Conservation (phyloP, 768 basidiomycete genomes). For the Gautieria morchelliformis region DNA sequence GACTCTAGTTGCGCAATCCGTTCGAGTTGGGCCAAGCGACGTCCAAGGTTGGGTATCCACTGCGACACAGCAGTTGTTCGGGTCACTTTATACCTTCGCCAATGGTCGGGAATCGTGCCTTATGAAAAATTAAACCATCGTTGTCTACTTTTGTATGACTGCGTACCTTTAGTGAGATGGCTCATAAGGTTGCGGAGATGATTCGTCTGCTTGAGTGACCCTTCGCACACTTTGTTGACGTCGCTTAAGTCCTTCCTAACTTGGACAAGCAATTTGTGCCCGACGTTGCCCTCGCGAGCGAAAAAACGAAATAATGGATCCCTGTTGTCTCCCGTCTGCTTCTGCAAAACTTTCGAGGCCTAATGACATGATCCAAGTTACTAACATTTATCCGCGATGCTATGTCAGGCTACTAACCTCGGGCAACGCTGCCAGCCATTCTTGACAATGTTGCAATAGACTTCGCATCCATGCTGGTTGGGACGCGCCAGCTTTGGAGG, state of each 20-base stretch:
- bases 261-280: constrained; percentile 63
- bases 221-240: constrained; percentile 77
- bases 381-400: neutral
- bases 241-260: constrained; percentile 76
- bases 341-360: constrained; percentile 56
- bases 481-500: constrained; percentile 52
- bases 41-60: constrained; percentile 77
- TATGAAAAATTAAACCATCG: constrained; percentile 1
- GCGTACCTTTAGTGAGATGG: constrained; percentile 74
- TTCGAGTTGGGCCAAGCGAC: constrained; percentile 78
- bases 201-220: constrained; percentile 90
- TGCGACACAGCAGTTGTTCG: constrained; percentile 72
- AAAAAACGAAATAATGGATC: constrained; percentile 88
- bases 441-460: constrained; percentile 69
- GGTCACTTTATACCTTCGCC: constrained; percentile 83
- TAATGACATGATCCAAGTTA: constrained; percentile 18
- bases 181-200: constrained; percentile 89
- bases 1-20: constrained; percentile 54
- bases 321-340: constrained; percentile 57
- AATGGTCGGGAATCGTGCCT: constrained; percentile 85
- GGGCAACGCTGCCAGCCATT: constrained; percentile 76
- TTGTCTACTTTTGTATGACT: neutral
- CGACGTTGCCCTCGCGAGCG: constrained; percentile 77
- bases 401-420: constrained; percentile 35
- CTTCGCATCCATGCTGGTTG: constrained; percentile 94